Conservation (phyloP, 768 basidiomycete genomes). For the Guyanaporus albipodus region DNA sequence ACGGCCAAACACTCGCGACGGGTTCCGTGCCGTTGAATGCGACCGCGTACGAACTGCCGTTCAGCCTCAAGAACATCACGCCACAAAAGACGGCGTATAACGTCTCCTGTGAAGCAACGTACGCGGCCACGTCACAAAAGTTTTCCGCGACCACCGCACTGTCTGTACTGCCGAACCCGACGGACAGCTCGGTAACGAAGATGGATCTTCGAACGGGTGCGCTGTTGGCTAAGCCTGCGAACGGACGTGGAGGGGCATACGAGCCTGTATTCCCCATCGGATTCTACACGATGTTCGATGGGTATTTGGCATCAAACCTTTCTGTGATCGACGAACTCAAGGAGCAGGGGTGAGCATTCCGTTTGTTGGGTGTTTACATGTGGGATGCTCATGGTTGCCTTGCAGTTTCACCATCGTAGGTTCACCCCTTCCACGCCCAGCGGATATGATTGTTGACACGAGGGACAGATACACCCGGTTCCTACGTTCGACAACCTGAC, state of each 20-base stretch:
- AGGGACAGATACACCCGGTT: conserved; percentile 58
- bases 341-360: conserved; percentile 21
- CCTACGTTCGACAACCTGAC: conserved; percentile 63
- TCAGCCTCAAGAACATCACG: conserved; percentile 44
- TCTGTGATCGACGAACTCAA: conserved; percentile 31
- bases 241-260: conserved; percentile 46
- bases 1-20: conserved; percentile 40
- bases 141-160: conserved; percentile 45
- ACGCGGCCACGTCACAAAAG: conserved; percentile 36
- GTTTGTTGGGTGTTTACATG: background rate
- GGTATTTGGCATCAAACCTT: conserved; percentile 19
- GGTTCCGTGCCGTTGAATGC: conserved; percentile 51
- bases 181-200: conserved; percentile 56
- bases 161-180: conserved; percentile 47
- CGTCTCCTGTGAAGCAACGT: conserved; percentile 26
- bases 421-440: background rate
- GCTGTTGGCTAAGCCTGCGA: conserved; percentile 47
- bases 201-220: conserved; percentile 60
- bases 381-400: conserved; percentile 1
- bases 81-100: conserved; percentile 36
- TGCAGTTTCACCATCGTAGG: conserved; percentile 32
- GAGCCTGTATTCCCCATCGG: conserved; percentile 48
- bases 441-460: background rate
- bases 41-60: conserved; percentile 45
- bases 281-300: conserved; percentile 43